These are phyloP conservation scores for Babesia ovis DNA, from an alignment of 169 alveolate genomes.

Conservation along the genomic window DNA sequence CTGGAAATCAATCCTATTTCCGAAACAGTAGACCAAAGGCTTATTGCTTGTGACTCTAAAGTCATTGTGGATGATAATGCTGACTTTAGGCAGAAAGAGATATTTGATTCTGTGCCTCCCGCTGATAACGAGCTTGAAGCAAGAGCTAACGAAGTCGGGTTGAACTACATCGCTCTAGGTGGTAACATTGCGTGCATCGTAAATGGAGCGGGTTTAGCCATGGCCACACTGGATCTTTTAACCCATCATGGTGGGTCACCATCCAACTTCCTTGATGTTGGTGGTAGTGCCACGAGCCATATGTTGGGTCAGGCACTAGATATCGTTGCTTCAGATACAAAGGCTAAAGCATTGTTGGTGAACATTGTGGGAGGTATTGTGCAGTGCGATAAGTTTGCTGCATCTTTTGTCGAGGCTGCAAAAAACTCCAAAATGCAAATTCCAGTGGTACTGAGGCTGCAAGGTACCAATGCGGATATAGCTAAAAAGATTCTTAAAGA, in stretches of 20 bases:
- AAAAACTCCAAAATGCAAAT: conserved; percentile 75
- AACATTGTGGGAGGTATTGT: conserved; percentile 96
- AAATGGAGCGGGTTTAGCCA: conserved; percentile 99
- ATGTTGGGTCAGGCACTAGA: conserved; percentile 90
- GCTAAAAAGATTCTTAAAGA: conserved; percentile 85
- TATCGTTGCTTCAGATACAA: conserved; percentile 82
- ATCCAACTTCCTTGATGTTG: conserved; percentile 96
- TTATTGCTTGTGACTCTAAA: conserved; percentile 92
- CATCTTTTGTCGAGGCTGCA: conserved; percentile 87
- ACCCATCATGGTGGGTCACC: conserved; percentile 90
- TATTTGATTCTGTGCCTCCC: conserved; percentile 75
- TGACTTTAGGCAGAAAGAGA: conserved; percentile 89
- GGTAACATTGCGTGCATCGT: conserved; percentile 94
- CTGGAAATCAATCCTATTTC: conserved; percentile 95
- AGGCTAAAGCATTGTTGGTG: conserved; percentile 89
- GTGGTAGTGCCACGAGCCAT: conserved; percentile 92
- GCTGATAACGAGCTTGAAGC: conserved; percentile 84
- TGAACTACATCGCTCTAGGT: conserved; percentile 91
- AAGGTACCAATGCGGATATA: conserved; percentile 91
- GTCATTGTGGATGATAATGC: conserved; percentile 95
- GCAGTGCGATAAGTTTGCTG: conserved; percentile 90
- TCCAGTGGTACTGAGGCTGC: conserved; percentile 91
- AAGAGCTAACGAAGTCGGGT: conserved; percentile 86
- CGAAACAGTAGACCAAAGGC: conserved; percentile 82
- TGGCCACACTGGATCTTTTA: conserved; percentile 94